Conservation (phyloP, 495 filamentous ascomycete species). For the Penicillium bialowiezense region DNA sequence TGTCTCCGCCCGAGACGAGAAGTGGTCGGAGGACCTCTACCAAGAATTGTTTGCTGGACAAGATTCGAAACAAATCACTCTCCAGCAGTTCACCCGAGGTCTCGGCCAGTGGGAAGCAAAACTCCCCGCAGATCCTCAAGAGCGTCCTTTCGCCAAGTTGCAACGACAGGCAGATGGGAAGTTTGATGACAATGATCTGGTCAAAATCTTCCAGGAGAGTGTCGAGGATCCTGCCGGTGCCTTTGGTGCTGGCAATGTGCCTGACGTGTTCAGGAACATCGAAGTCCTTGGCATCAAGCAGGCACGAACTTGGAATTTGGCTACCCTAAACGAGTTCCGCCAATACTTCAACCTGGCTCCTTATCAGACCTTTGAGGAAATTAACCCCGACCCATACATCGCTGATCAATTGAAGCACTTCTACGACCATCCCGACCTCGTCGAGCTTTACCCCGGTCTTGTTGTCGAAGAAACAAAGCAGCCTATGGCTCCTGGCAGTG, state of each 20-base stretch:
- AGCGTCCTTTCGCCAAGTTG: constrained; percentile 64
- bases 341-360: constrained; percentile 73
- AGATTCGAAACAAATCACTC: constrained; percentile 45
- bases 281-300: constrained; percentile 88
- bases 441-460: constrained; percentile 80
- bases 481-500: constrained; percentile 71
- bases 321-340: constrained; percentile 84
- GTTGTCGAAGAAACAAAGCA: constrained; percentile 79
- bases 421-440: constrained; percentile 76
- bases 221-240: constrained; percentile 59
- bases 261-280: constrained; percentile 65
- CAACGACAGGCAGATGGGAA: constrained; percentile 57
- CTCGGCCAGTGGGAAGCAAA: constrained; percentile 57
- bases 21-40: constrained; percentile 70
- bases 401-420: constrained; percentile 67
- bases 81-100: constrained; percentile 56
- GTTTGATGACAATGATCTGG: constrained; percentile 66
- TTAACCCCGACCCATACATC: constrained; percentile 76
- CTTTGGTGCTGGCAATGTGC: constrained; percentile 74
- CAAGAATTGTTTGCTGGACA: constrained; percentile 55
- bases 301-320: constrained; percentile 76
- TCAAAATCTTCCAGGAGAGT: constrained; percentile 59
- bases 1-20: constrained; percentile 67
- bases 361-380: constrained; percentile 78
- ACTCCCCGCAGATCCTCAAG: constrained; percentile 58